phyloP scores from a whole-genome alignment of 1,139 yeast genomes.

The Candida sanyaensis region DNA sequence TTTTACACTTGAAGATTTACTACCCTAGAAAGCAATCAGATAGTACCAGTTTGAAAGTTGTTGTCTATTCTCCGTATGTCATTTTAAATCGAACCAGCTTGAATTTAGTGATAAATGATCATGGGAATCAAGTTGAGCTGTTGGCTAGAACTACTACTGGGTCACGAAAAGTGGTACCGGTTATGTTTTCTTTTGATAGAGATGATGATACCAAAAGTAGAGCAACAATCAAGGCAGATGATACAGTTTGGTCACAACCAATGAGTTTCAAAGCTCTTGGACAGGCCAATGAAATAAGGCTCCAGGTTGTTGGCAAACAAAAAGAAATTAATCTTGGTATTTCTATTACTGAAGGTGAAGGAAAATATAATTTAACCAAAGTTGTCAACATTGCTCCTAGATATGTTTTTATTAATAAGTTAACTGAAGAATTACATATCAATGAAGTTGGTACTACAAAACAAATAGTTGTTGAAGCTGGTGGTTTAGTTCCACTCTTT shows the following conservation, averaged over 20 bases:
- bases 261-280: slow-evolving; percentile 91
- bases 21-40: slow-evolving; percentile 51
- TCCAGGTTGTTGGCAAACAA: slow-evolving; percentile 59
- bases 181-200: slow-evolving; percentile 81
- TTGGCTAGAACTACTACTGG: slow-evolving; percentile 26
- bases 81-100: slow-evolving; percentile 79
- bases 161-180: slow-evolving; percentile 47
- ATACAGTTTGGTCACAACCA: slow-evolving; percentile 75
- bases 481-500: slow-evolving; percentile 63
- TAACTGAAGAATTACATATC: slow-evolving; percentile 57
- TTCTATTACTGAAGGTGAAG: slow-evolving; percentile 81
- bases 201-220: slow-evolving; percentile 62
- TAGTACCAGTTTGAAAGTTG: slow-evolving; percentile 59
- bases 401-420: slow-evolving; percentile 67
- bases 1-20: slow-evolving; percentile 61
- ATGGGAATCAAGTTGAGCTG: slow-evolving; percentile 50
- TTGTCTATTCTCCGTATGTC: slow-evolving; percentile 83
- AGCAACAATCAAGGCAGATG: slow-evolving; percentile 68
- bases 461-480: slow-evolving; percentile 45
- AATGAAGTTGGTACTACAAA: slow-evolving; percentile 70
- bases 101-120: slow-evolving; percentile 60
- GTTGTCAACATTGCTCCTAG: slow-evolving; percentile 83
- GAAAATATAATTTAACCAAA: slow-evolving; percentile 75
- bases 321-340: slow-evolving; percentile 78
- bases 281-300: slow-evolving; percentile 65